These are phyloP conservation scores for Sporothrix humicola DNA, from an alignment of 2,329 filamentous ascomycete genomes.

Conservation along the genomic window DNA sequence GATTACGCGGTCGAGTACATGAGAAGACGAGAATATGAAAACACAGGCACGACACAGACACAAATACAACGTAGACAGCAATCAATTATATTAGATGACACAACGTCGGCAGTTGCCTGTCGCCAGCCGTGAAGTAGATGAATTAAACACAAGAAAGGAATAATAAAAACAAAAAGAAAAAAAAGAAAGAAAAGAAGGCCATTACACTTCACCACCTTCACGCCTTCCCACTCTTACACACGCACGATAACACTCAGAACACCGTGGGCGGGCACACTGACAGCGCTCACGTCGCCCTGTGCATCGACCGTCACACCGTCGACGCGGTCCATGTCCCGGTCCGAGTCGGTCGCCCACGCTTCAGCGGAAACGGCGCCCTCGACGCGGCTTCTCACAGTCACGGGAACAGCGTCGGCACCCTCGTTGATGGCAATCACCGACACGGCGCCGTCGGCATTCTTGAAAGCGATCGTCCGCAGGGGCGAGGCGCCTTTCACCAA, in stretches of 20 bases:
- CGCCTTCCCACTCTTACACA: neutral
- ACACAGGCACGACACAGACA: no score
- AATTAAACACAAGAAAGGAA: neutral
- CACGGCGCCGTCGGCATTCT: conserved; percentile 35
- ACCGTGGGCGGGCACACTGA: neutral
- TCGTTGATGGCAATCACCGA: conserved; percentile 37
- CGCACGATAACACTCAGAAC: conserved; percentile 19
- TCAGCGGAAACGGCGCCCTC: conserved; percentile 28
- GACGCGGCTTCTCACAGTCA: neutral
- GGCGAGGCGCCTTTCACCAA: neutral
- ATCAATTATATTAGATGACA: neutral
- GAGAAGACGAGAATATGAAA: neutral
- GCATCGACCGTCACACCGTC: neutral
- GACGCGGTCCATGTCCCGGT: neutral
- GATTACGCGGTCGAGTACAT: neutral
- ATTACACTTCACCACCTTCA: neutral
- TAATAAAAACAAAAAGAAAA: neutral
- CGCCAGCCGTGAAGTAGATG: no score
- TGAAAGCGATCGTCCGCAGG: conserved; percentile 35
- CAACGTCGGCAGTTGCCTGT: neutral
- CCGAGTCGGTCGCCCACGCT: conserved; percentile 17
- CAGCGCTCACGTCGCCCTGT: neutral
- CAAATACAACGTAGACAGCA: no score
- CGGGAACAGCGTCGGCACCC: conserved; percentile 36
- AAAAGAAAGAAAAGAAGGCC: neutral